Conservation (phyloP, 176 grass and related monocot species). For the Otatea glauca region DNA sequence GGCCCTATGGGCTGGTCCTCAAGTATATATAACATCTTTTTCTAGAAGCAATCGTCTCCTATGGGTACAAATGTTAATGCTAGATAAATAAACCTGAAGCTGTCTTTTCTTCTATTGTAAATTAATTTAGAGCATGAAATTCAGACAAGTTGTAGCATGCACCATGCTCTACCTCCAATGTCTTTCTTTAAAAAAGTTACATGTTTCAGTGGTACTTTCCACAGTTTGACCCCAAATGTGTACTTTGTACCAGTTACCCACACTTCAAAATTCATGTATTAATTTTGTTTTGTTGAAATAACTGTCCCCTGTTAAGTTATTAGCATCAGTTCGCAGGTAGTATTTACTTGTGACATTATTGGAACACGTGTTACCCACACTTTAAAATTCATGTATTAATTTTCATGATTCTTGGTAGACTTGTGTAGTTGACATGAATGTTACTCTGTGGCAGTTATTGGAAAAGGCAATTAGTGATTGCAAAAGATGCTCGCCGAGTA, state of each 20-base stretch:
- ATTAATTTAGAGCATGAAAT: slow-evolving; percentile 22
- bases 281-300: slow-evolving; percentile 5
- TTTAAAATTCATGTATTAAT: too few relatives aligned
- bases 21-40: not conserved
- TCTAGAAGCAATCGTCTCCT: not conserved
- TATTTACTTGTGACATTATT: slow-evolving; percentile 33
- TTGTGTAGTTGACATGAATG: slow-evolving; percentile 43
- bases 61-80: slow-evolving; percentile 17
- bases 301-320: not conserved
- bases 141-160: not conserved
- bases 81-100: slow-evolving; percentile 16
- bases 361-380: slow-evolving; percentile 17
- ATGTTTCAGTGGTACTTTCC: not conserved
- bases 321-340: not conserved
- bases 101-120: slow-evolving; percentile 21
- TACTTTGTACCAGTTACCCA: not conserved
- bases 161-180: not conserved
- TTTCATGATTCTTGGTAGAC: slow-evolving; percentile 23
- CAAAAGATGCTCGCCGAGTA: slow-evolving; percentile 90
- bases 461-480: slow-evolving; percentile 89
- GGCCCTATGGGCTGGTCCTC: not conserved
- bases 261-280: not conserved
- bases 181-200: not conserved
- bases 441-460: slow-evolving; percentile 72
- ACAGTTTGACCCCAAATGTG: not conserved